Conservation (phyloP, 2,329 filamentous ascomycete genomes). For the Claviceps pazoutovae region DNA sequence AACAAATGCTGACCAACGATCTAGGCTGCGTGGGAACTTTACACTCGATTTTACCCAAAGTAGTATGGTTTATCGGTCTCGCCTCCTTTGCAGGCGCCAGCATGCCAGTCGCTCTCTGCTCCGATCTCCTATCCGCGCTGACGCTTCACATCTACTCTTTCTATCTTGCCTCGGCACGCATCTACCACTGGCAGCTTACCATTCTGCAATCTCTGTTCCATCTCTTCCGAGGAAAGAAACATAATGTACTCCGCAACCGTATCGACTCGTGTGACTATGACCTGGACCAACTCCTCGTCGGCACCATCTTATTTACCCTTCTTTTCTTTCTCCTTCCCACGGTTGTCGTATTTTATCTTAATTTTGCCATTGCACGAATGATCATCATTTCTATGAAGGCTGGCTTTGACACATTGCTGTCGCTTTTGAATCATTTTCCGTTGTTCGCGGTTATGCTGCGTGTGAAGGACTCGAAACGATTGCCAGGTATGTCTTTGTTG, state of each 20-base stretch:
- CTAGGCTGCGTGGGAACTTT: slow-evolving; percentile 64
- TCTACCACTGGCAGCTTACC: slow-evolving; percentile 96
- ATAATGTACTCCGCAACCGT: slow-evolving; percentile 90
- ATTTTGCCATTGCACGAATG: slow-evolving; percentile 90
- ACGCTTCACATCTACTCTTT: slow-evolving; percentile 97
- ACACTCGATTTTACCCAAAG: slow-evolving; percentile 64
- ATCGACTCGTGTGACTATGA: slow-evolving; percentile 99
- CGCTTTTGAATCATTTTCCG: slow-evolving; percentile 93
- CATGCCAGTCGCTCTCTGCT: slow-evolving; percentile 92
- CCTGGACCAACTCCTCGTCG: slow-evolving; percentile 86
- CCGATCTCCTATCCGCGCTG: slow-evolving; percentile 77
- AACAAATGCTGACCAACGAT: slow-evolving; percentile 10
- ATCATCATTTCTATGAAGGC: slow-evolving; percentile 89
- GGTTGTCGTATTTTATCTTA: slow-evolving; percentile 90
- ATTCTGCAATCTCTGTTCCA: slow-evolving; percentile 98
- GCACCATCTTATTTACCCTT: slow-evolving; percentile 90
- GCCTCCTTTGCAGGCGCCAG: slow-evolving; percentile 92
- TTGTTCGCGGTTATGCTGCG: slow-evolving; percentile 93
- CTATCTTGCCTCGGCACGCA: slow-evolving; percentile 89
- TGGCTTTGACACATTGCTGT: slow-evolving; percentile 76
- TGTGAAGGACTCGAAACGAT: slow-evolving; percentile 77
- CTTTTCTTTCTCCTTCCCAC: slow-evolving; percentile 91
- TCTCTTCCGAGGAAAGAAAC: slow-evolving; percentile 93
- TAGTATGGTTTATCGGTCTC: slow-evolving; percentile 88
- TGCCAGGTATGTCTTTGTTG: slow-evolving; percentile 52